Evolutionary conservation across 352 stramenopile species (phyloP).

Genomic region (Phytophthora boehmeriae): DNA sequence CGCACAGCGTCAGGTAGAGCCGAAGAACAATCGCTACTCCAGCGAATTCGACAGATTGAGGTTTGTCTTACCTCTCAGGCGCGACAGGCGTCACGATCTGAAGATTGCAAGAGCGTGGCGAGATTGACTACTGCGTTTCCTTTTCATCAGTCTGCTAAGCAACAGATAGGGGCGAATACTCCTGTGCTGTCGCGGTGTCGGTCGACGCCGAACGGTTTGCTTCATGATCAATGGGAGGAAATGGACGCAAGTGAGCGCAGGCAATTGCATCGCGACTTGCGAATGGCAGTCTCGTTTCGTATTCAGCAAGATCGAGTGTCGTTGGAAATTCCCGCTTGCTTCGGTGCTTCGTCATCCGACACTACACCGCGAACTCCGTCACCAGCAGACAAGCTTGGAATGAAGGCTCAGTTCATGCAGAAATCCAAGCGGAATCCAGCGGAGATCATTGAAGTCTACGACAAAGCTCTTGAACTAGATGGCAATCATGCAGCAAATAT

Average conservation of each 20-base stretch:
- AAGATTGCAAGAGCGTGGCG: too few species aligned
- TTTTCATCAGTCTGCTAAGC: neutral
- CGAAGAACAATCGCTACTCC: constrained; percentile 23
- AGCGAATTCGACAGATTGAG: constrained; percentile 30
- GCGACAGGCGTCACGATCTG: too few species aligned
- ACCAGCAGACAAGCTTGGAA: constrained; percentile 43
- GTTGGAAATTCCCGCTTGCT: neutral
- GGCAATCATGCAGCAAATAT: constrained; percentile 35
- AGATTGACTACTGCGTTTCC: neutral
- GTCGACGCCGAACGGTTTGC: constrained; percentile 34
- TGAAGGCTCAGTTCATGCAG: constrained; percentile 55
- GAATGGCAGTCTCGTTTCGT: constrained; percentile 31
- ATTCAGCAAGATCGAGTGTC: constrained; percentile 41
- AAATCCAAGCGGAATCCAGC: constrained; percentile 21
- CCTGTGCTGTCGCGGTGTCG: constrained; percentile 39
- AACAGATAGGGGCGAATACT: neutral
- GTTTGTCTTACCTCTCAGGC: neutral
- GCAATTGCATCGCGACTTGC: constrained; percentile 39
- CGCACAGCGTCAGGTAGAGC: neutral
- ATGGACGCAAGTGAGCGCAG: constrained; percentile 26
- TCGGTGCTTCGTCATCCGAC: neutral
- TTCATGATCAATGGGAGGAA: constrained; percentile 37
- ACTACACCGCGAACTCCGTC: constrained; percentile 16
- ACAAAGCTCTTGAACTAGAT: constrained; percentile 40
- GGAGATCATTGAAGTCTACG: constrained; percentile 37